Percentiles rank a stretch among this genome's conserved stretches.
Evolutionary conservation across 176 grass and related monocot species (phyloP).

Genomic region (Oropetium thomaeum): DNA sequence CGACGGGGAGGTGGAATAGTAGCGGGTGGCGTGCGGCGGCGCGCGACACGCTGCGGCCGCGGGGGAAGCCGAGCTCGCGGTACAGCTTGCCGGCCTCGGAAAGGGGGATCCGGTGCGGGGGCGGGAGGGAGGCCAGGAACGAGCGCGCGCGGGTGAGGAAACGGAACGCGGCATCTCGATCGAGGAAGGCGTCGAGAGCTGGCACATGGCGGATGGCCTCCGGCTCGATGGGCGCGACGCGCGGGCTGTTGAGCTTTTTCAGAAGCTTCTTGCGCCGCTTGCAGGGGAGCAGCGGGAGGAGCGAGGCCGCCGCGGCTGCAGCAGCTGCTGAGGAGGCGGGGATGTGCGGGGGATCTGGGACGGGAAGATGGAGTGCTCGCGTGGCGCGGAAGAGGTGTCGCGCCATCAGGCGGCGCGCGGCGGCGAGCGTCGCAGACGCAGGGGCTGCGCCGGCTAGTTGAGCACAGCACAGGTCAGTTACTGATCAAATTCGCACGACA

Average conservation of each 20-base stretch:
- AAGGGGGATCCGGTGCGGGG: conserved; percentile 61
- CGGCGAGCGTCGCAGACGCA: neutral
- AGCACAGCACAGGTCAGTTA: neutral
- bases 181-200: conserved; percentile 50
- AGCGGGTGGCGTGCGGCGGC: conserved; percentile 53
- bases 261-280: conserved; percentile 69
- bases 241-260: conserved; percentile 66
- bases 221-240: conserved; percentile 67
- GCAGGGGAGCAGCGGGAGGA: conserved; percentile 69
- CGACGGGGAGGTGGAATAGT: conserved; percentile 53
- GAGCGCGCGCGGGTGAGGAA: conserved; percentile 61
- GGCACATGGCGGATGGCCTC: conserved; percentile 43
- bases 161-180: conserved; percentile 60
- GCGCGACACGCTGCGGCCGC: conserved; percentile 59
- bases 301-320: conserved; percentile 39
- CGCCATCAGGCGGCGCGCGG: conserved; percentile 20
- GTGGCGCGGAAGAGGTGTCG: conserved; percentile 52
- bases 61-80: conserved; percentile 71
- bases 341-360: neutral
- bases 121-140: conserved; percentile 55
- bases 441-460: neutral
- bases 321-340: conserved; percentile 21
- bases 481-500: conserved; percentile 26
- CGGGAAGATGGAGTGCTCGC: conserved; percentile 32
- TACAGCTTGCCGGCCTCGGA: conserved; percentile 57